Conservation (phyloP, 352 stramenopile genomes). For the Phytopythium mirpurense region DNA sequence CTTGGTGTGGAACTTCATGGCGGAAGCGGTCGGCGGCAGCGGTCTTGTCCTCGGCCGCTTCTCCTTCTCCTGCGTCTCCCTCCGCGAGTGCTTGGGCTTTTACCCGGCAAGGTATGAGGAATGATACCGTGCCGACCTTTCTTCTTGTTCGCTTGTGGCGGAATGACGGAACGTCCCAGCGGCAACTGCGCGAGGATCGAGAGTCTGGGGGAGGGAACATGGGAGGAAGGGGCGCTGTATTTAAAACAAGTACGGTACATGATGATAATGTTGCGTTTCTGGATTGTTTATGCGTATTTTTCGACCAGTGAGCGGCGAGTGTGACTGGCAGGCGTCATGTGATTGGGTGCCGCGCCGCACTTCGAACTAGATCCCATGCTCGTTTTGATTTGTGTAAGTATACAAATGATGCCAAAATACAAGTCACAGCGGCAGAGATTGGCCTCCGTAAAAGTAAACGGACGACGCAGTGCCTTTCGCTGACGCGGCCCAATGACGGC, state of each 20-base stretch:
- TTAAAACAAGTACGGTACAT: not conserved
- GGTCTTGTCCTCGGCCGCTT: not conserved
- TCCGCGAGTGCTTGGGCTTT: not conserved
- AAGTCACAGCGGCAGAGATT: not conserved
- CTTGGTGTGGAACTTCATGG: constrained; percentile 75
- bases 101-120: too few species aligned
- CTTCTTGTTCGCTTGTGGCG: constrained; percentile 4
- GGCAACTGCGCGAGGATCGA: constrained; percentile 7
- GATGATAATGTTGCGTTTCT: constrained; percentile 1
- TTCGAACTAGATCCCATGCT: not conserved
- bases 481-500: constrained; percentile 2
- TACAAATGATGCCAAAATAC: not conserved
- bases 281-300: not conserved
- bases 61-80: not conserved
- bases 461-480: not conserved
- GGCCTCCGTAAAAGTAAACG: not conserved
- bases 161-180: too few species aligned
- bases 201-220: too few species aligned
- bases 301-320: constrained; percentile 2
- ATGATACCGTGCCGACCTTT: not conserved
- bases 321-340: constrained; percentile 2
- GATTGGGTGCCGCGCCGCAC: constrained; percentile 6
- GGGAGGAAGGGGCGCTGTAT: constrained; percentile 1
- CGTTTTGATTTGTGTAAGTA: not conserved
- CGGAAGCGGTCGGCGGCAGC: too few species aligned